Evolutionary conservation across 495 filamentous ascomycete species (phyloP).

Genomic region (Tricharina praecox): DNA sequence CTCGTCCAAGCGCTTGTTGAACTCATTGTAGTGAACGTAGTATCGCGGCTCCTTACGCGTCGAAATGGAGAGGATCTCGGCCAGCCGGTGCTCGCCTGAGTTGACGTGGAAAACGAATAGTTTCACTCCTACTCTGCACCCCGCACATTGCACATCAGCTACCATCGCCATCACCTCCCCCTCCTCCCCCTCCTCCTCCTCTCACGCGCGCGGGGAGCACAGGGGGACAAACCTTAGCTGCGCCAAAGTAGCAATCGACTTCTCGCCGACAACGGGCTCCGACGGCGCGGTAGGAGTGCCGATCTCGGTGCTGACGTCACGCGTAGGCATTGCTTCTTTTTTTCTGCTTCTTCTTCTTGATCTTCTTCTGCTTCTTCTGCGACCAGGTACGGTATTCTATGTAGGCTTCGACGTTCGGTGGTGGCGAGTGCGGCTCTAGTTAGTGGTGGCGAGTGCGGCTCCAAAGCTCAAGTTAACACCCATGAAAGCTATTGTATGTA

Average conservation of each 20-base stretch:
- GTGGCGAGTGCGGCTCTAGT: no score
- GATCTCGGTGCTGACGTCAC: not conserved
- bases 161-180: no score
- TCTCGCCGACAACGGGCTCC: constrained; percentile 29
- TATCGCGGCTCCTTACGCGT: constrained; percentile 71
- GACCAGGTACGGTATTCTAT: no score
- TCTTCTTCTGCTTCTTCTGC: no score
- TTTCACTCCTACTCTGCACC: constrained; percentile 59
- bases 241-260: constrained; percentile 56
- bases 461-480: no score
- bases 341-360: no score
- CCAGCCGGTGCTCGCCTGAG: constrained; percentile 59
- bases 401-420: no score
- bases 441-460: no score
- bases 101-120: constrained; percentile 22
- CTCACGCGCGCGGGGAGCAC: no score
- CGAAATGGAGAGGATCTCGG: constrained; percentile 80
- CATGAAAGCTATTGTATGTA: no score
- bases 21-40: constrained; percentile 97
- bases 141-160: no score
- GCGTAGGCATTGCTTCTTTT: not conserved
- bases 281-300: not conserved
- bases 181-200: no score
- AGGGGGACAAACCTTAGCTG: constrained; percentile 43
- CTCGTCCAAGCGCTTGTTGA: constrained; percentile 98